Evolutionary conservation across 2,329 filamentous ascomycete species (phyloP).

Genomic region (Aspergillus versicolor): DNA sequence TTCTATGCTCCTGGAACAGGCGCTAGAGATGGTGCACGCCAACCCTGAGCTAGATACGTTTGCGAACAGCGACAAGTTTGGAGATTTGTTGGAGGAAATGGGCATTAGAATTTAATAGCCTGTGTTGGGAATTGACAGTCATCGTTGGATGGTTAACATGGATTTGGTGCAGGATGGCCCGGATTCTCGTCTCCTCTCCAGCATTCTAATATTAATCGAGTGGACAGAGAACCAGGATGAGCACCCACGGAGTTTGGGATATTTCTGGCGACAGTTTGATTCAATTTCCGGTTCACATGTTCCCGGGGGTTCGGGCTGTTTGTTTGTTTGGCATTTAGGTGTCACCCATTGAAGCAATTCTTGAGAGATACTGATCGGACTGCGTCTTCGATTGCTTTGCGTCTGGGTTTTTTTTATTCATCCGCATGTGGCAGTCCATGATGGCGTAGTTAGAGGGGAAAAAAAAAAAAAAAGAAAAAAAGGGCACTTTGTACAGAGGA

Average conservation of each 20-base stretch:
- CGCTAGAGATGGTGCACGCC: constrained; percentile 13
- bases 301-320: neutral
- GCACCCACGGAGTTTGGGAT: neutral
- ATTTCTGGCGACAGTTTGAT: neutral
- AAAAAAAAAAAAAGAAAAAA: neutral
- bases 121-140: constrained; percentile 2
- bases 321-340: neutral
- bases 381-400: neutral
- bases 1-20: constrained; percentile 13
- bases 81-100: constrained; percentile 15
- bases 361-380: neutral
- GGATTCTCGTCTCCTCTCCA: constrained; percentile 9
- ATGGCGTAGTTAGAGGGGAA: neutral
- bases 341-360: neutral
- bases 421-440: neutral
- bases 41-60: constrained; percentile 21
- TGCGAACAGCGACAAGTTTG: constrained; percentile 18
- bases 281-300: neutral
- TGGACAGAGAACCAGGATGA: neutral
- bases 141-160: constrained; percentile 8
- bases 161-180: neutral
- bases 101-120: constrained; percentile 6
- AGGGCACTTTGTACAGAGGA: neutral
- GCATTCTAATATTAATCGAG: constrained; percentile 7
- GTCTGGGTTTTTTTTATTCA: neutral